These are phyloP conservation scores for Hsuehochloa calcarea DNA, from an alignment of 176 grass and related monocot species.

Conservation along the genomic window DNA sequence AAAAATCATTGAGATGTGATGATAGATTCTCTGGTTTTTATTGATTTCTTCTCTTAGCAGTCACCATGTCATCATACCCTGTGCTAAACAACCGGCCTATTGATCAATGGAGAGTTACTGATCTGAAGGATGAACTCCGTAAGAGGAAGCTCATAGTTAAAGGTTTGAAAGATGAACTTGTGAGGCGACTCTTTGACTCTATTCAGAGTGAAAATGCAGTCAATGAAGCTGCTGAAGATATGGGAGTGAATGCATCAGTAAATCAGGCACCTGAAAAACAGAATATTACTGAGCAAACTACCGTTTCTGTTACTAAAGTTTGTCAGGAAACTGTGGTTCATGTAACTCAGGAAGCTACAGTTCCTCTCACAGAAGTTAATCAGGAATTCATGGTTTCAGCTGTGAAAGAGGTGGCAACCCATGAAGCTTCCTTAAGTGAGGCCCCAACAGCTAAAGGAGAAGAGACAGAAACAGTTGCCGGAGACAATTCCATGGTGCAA, in stretches of 20 bases:
- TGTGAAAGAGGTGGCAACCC: not conserved
- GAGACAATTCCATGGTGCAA: conserved; percentile 24
- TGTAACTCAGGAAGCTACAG: conserved; percentile 33
- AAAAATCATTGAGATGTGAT: not conserved
- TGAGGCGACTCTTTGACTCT: conserved; percentile 74
- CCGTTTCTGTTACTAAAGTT: conserved; percentile 30
- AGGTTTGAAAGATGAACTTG: conserved; percentile 94
- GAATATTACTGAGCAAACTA: conserved; percentile 25
- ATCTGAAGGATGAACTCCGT: conserved; percentile 88
- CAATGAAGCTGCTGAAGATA: conserved; percentile 21
- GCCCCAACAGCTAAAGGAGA: conserved; percentile 16
- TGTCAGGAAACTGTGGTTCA: conserved; percentile 32
- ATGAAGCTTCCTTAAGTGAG: conserved; percentile 28
- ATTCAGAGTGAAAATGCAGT: conserved; percentile 50
- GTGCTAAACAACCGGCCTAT: conserved; percentile 88
- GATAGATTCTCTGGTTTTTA: not conserved
- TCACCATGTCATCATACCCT: conserved; percentile 69
- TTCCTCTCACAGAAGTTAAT: conserved; percentile 17
- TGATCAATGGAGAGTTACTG: conserved; percentile 95
- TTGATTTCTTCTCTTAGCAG: conserved; percentile 38
- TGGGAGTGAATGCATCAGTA: not conserved
- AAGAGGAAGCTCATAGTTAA: conserved; percentile 79
- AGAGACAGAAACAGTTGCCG: conserved; percentile 21
- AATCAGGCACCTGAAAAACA: conserved; percentile 22
- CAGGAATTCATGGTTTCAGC: conserved; percentile 11